phyloP scores from a whole-genome alignment of 345 rosid species.

The Hirschfeldia incana region DNA sequence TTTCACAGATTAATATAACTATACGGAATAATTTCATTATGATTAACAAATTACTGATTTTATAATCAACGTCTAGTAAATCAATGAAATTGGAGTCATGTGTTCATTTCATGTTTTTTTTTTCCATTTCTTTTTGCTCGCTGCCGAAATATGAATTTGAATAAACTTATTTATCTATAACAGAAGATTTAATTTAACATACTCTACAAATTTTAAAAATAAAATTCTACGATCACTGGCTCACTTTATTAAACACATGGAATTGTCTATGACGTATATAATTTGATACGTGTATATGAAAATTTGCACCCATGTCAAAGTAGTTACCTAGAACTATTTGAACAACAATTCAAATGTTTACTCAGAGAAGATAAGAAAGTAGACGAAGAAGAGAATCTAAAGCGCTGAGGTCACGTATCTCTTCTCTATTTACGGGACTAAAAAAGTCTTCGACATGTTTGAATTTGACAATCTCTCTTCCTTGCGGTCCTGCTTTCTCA shows the following conservation, averaged over 20 bases:
- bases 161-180: background rate
- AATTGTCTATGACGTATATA: background rate
- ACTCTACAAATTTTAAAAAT: background rate
- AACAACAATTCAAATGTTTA: background rate
- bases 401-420: constrained; percentile 31
- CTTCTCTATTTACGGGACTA: constrained; percentile 18
- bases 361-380: constrained; percentile 1
- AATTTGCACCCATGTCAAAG: background rate
- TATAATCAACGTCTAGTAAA: background rate
- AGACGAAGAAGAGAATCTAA: constrained; percentile 28
- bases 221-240: background rate
- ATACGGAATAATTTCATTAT: background rate
- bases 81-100: background rate
- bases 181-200: background rate
- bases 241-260: background rate
- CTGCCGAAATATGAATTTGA: background rate
- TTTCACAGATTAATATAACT: background rate
- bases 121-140: background rate
- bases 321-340: background rate
- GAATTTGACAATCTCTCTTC: constrained; percentile 7
- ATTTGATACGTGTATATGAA: background rate
- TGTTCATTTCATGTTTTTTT: background rate
- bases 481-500: constrained; percentile 26
- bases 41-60: background rate
- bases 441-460: constrained; percentile 26